Evolutionary conservation across 352 stramenopile species (phyloP).

Genomic region (Phytophthora nicotianae): DNA sequence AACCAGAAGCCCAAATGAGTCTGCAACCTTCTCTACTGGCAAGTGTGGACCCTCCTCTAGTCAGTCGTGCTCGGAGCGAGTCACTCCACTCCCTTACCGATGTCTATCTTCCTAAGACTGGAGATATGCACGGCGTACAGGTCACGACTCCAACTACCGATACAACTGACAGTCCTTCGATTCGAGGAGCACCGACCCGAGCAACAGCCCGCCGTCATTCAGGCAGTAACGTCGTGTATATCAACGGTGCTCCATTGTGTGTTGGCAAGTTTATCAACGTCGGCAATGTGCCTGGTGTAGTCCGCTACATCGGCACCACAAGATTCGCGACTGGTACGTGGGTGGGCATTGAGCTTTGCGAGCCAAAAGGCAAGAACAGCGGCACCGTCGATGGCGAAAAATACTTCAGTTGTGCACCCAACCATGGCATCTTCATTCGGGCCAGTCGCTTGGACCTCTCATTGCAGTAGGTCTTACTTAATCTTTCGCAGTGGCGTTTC

Average conservation of each 20-base stretch:
- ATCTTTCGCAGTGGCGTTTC: conserved; percentile 24
- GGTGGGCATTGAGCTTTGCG: conserved; percentile 73
- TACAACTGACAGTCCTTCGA: conserved; percentile 6
- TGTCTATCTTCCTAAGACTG: conserved; percentile 38
- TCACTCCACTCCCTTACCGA: conserved; percentile 59
- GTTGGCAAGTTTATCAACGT: conserved; percentile 67
- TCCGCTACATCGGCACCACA: conserved; percentile 72
- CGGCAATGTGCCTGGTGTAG: conserved; percentile 56
- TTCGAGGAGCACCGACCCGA: conserved; percentile 7
- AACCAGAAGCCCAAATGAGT: conserved; percentile 11
- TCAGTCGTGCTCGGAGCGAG: conserved; percentile 43
- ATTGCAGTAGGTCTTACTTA: conserved; percentile 23
- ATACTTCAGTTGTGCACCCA: conserved; percentile 65
- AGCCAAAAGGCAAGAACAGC: conserved; percentile 70
- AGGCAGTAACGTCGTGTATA: conserved; percentile 47
- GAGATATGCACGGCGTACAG: conserved; percentile 19
- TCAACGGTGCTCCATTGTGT: conserved; percentile 47
- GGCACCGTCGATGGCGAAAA: conserved; percentile 58
- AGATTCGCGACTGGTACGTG: conserved; percentile 68
- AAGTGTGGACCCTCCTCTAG: conserved; percentile 37
- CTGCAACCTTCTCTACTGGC: conserved; percentile 29
- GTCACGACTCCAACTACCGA: conserved; percentile 20
- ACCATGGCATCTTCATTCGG: conserved; percentile 77
- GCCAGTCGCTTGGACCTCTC: conserved; percentile 59
- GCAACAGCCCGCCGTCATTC: conserved; percentile 40